These are phyloP conservation scores for Rhipidocladum racemiflorum DNA, from an alignment of 176 grass and related monocot species.

Conservation along the genomic window DNA sequence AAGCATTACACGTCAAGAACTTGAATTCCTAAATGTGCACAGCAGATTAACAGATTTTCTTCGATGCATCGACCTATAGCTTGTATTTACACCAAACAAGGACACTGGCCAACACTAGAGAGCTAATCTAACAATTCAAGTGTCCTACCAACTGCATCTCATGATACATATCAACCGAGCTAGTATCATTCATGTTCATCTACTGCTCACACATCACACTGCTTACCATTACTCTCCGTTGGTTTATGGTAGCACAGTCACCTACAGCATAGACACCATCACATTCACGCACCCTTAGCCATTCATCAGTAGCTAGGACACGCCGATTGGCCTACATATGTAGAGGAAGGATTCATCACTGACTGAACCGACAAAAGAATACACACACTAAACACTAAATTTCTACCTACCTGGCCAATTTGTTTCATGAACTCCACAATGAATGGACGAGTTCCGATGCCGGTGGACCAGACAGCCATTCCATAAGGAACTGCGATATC, in stretches of 20 bases:
- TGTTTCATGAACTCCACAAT: conserved; percentile 96
- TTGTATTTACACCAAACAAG: background rate
- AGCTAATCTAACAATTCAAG: background rate
- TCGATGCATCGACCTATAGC: background rate
- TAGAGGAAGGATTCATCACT: conserved; percentile 7
- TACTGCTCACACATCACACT: background rate
- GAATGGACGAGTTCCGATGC: conserved; percentile 86
- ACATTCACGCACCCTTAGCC: conserved; percentile 84
- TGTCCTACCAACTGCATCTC: background rate
- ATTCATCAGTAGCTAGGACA: conserved; percentile 90
- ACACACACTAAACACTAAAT: background rate
- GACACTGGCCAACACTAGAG: background rate
- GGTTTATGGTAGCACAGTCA: conserved; percentile 94
- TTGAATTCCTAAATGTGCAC: background rate
- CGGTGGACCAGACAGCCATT: conserved; percentile 97
- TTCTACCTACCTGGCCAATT: conserved; percentile 77
- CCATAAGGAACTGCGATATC: conserved; percentile 79
- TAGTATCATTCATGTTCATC: conserved; percentile 4
- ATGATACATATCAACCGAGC: background rate
- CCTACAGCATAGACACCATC: conserved; percentile 84
- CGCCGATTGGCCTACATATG: conserved; percentile 63
- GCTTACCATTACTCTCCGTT: conserved; percentile 93
- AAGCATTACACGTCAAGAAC: conserved; percentile 28
- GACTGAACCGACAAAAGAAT: background rate
- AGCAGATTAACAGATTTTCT: background rate